These are phyloP conservation scores for Cenchrus fungigraminus DNA, from an alignment of 176 grass and related monocot species.

Conservation along the genomic window DNA sequence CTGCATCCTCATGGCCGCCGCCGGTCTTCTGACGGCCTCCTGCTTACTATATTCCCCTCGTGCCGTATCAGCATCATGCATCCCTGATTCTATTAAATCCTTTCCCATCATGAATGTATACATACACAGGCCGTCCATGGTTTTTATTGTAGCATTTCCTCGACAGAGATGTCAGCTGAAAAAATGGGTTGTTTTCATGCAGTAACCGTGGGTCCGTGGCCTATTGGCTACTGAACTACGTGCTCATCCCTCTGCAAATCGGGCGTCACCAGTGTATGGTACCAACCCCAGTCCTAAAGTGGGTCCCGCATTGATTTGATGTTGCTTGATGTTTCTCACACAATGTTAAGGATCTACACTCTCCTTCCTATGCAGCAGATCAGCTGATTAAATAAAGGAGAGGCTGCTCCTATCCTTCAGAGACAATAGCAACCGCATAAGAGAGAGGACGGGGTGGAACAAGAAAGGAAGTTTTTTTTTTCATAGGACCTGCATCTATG, in stretches of 20 bases:
- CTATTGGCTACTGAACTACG: slow-evolving; percentile 8
- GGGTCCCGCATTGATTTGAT: too few species aligned
- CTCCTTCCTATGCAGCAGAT: too few species aligned
- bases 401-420: too few species aligned
- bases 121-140: slow-evolving; percentile 16
- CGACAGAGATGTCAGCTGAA: slow-evolving; percentile 11
- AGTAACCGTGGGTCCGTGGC: slow-evolving; percentile 9
- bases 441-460: too few species aligned
- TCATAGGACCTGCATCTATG: too few species aligned
- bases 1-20: slow-evolving; percentile 50
- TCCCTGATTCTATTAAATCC: slow-evolving; percentile 32
- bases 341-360: too few species aligned
- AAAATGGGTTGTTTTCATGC: slow-evolving; percentile 17
- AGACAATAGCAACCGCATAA: too few species aligned
- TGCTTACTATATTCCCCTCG: slow-evolving; percentile 54
- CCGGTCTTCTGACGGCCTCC: slow-evolving; percentile 17
- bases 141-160: background rate
- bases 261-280: background rate
- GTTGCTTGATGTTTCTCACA: too few species aligned
- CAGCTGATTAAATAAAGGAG: too few species aligned
- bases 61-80: slow-evolving; percentile 42
- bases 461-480: too few species aligned
- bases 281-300: too few species aligned
- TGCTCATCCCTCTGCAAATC: slow-evolving; percentile 12
- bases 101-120: slow-evolving; percentile 18